Evolutionary conservation across 2,329 filamentous ascomycete species (phyloP), one percentile per base, ranked within the genome.

Genomic region (Eutypa lata): DNA sequence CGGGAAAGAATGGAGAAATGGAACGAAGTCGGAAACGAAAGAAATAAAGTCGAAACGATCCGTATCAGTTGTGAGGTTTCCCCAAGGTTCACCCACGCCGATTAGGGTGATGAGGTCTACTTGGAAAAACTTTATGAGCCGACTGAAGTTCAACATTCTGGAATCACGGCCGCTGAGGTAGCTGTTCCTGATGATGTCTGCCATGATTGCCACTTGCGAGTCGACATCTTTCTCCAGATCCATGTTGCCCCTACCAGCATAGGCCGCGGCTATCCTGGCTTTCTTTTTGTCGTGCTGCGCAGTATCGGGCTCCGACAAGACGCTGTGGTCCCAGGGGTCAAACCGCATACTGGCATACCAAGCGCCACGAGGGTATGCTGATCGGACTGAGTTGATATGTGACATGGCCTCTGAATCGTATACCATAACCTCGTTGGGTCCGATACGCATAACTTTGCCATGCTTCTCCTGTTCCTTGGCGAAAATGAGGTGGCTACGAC

Each of bases 371-470:
- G 44, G 44, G 26, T 68, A 69, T 4, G 42, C 40, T 7, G 62
- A 62, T 14, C 66, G 66, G 14, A 64, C 63, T 13, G 55, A 54
- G 50, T 65, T 68, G 40, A 67, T 65, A 3, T 60, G 56, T 56
- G 57, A 60, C 3, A 67, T 26, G 7, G 55, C 59, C 14, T 67
- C 60, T 3, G 65, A 53, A 26, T 66, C 62, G 43, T 56, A 61
- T 7, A 64, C 28, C 19, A 65, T 49, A 7, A 69, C 51, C 35
- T 61, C 59, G 44, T 63, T 64, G 11, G 66, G 66, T 1, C 64
- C 61, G n/a, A 68, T 62, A 14, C 66, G 62, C 45, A 62, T 49
- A 11, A 65, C 48, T 13, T 61, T 63, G 3, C 65, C 66, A 28
- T 68, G 65, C 18, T 62, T 61, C 14, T 59, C 28, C n/a, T 66